These are phyloP conservation scores for Sungouiozyma ichnusensis DNA, from an alignment of 805 yeast genomes.

Conservation along the genomic window DNA sequence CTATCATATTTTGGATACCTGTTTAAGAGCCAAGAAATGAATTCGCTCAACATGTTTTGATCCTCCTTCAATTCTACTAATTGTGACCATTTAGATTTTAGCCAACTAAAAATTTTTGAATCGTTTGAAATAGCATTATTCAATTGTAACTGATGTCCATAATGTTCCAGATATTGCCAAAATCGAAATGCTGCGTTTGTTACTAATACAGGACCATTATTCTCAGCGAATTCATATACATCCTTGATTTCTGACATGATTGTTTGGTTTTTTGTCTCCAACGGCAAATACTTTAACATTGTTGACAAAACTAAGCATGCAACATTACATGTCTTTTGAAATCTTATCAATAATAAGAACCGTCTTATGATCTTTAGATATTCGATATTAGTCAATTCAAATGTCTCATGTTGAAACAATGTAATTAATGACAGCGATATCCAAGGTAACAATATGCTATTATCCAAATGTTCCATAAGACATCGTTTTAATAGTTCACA, in stretches of 20 bases:
- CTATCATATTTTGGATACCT: not conserved
- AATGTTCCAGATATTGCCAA: conserved; percentile 39
- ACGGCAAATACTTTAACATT: conserved; percentile 13
- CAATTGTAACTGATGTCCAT: conserved; percentile 30
- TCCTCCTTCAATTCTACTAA: conserved; percentile 7
- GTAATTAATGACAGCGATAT: conserved; percentile 16
- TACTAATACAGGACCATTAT: conserved; percentile 48
- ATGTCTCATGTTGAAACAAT: conserved; percentile 9
- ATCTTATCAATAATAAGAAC: conserved; percentile 28
- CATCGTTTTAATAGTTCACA: conserved; percentile 5
- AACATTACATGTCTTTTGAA: conserved; percentile 11
- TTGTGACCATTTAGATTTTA: conserved; percentile 37
- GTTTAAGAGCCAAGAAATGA: conserved; percentile 33
- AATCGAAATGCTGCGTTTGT: conserved; percentile 40
- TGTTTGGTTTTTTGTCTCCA: conserved; percentile 28
- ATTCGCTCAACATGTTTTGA: conserved; percentile 21
- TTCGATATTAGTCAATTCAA: conserved; percentile 7
- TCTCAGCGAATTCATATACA: conserved; percentile 42
- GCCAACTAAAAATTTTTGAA: conserved; percentile 41
- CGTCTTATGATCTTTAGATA: conserved; percentile 20
- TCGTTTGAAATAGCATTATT: conserved; percentile 21
- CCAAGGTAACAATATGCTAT: conserved; percentile 12
- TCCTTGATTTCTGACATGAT: conserved; percentile 39
- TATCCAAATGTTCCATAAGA: conserved; percentile 12
- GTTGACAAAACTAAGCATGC: conserved; percentile 19